Evolutionary conservation across 2,329 filamentous ascomycete species (phyloP).

Genomic region (Neospermospora avenae): DNA sequence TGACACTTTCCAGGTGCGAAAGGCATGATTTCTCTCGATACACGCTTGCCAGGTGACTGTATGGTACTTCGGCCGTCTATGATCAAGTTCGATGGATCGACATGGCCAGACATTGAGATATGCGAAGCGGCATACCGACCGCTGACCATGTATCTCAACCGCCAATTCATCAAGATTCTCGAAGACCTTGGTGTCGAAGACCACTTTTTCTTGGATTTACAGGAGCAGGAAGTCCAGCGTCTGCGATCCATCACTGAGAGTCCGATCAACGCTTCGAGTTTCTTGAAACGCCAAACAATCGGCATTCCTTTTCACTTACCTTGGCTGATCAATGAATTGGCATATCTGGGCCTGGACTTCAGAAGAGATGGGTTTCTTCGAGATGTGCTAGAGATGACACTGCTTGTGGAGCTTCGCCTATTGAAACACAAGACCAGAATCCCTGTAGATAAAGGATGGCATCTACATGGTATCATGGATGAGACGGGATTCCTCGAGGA

Average conservation of each 20-base stretch:
- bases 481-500: constrained; percentile 68
- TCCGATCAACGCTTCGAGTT: constrained; percentile 60
- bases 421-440: constrained; percentile 80
- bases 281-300: constrained; percentile 61
- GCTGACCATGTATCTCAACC: constrained; percentile 69
- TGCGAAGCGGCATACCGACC: constrained; percentile 67
- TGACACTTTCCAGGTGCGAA: constrained; percentile 55
- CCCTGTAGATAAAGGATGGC: constrained; percentile 65
- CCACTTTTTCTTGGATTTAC: constrained; percentile 60
- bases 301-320: constrained; percentile 58
- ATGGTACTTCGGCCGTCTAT: constrained; percentile 70
- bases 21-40: constrained; percentile 73
- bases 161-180: constrained; percentile 79
- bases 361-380: constrained; percentile 66
- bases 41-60: constrained; percentile 51
- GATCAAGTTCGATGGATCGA: constrained; percentile 67
- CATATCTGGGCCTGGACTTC: constrained; percentile 60
- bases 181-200: constrained; percentile 67
- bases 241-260: constrained; percentile 58
- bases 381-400: constrained; percentile 64
- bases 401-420: constrained; percentile 67
- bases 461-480: constrained; percentile 80
- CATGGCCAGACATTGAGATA: constrained; percentile 60
- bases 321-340: constrained; percentile 57
- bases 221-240: constrained; percentile 57